Evolutionary conservation across 2,329 filamentous ascomycete species (phyloP), one percentile per base, ranked within the genome.

Genomic region (Trichoderma afroharzianum): DNA sequence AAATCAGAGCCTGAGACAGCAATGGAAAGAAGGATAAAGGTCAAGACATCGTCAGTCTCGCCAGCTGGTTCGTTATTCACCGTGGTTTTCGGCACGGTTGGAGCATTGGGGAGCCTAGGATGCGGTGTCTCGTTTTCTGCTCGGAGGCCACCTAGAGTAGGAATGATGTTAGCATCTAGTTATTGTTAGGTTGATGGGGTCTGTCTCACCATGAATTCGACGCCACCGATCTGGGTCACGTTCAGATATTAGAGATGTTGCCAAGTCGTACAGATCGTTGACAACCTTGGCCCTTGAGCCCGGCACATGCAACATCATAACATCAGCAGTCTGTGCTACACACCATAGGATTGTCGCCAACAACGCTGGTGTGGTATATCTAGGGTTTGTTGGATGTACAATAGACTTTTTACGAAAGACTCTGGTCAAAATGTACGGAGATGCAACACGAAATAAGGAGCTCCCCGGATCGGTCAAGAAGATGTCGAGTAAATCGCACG

Each of bases 311-410:
- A 85, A 79, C 21, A 83, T 74, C 32, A 80, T 80, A 63, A 83
- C 82, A 63, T 85, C 83, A 1, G 84, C 83, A 12, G 83, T 86
- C 70, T 86, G 83, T 0, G 83, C 82, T 11, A 83, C 81, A 58
- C 81, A 83, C 81, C 84, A 87, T 0, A 87, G 78, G 71, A 87
- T 85, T 1, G 83, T 83, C 0, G 82, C 80, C 6, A 87, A 76
- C 5, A 87, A 76, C 1, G 85, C 83, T 1, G 84, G 82, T 0
- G 83, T 82, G 0, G 81, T 82, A 11, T 76, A 77, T 28, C 85
- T 80, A 2, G 84, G 83, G 21, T 80, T 80, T 0, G 79, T 78
- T 2, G 81, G 77, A 55, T 83, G 80, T 0, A 84, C 76, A 5
- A 86, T 78, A 0, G 84, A 85, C 68, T 80, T 80, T 72, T 81